Evolutionary conservation across 1,284 basidiomycete genomes (phyloP), one percentile per base, ranked within the genome.

Genomic region (Pterula multifida): DNA sequence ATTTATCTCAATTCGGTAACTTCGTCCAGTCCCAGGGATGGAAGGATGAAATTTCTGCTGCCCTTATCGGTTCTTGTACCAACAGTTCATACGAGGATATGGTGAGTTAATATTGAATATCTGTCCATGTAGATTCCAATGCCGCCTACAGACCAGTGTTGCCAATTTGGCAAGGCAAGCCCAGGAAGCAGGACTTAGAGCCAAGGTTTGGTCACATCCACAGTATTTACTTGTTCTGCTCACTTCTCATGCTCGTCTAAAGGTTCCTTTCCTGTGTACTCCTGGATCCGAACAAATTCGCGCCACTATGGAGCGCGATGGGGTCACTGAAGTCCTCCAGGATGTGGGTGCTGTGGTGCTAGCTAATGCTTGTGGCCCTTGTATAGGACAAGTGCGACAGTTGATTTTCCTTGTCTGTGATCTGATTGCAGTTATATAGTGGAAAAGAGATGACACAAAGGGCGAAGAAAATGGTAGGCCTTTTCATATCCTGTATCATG

Each of bases 351-450:
- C 83, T 3, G 77, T 85, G 36, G 95, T 99, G 13, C 73, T 99
- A 26, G 95, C 96, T 12, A 99, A 99, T 65, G 96, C 96, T 1
- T 98, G 96, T 60, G 96, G 96, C 49, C 96, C 96, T 26, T 99
- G 96, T 65, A 98, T 98, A 58, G 96, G 96, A 36, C 96, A 98
- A 69, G 84, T 81, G 58, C 15, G 69, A 58, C 17, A 25, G 32
- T 17, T 49, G 32, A 44, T 51, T 15, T 11, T 11, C 49, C 51
- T 52, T 21, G 46, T 50, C 45, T 13, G 23, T 54, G 32, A 36
- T 23, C 57, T 21, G 36, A 44, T 48, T 44, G 54, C 23, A 9
- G 19, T 36, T 36, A 3, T 17, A 1, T 49, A 88, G 79, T 99
- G 96, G 96, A 93, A 98, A 66, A 81, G 96, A 42, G 83, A 86